Percentiles rank a stretch among this genome's conserved stretches.
Evolutionary conservation across 2,329 filamentous ascomycete species (phyloP).

Genomic region (Didymella pinodella): DNA sequence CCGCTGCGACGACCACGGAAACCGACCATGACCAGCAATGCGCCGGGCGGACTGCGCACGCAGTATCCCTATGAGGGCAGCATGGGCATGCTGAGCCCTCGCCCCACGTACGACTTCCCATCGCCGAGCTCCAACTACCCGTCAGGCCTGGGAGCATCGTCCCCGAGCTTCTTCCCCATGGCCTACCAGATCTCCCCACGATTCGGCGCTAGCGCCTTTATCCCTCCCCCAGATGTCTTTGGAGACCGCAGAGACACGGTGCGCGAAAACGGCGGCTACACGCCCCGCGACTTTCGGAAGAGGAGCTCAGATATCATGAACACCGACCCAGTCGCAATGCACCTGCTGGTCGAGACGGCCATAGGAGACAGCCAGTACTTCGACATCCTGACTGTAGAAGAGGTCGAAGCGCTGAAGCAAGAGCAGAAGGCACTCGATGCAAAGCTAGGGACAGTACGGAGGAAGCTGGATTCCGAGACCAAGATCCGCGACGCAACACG

Average conservation of each 20-base stretch:
- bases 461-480: constrained; percentile 86
- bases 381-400: constrained; percentile 86
- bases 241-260: constrained; percentile 42
- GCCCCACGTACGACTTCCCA: constrained; percentile 47
- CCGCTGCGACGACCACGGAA: constrained; percentile 16
- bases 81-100: constrained; percentile 43
- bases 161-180: constrained; percentile 49
- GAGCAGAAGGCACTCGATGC: constrained; percentile 75
- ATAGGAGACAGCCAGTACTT: constrained; percentile 86
- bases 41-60: constrained; percentile 35
- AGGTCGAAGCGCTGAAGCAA: constrained; percentile 91
- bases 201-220: constrained; percentile 48
- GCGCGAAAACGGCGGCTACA: constrained; percentile 39
- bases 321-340: constrained; percentile 76
- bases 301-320: constrained; percentile 44
- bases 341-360: constrained; percentile 92
- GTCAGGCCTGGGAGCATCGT: constrained; percentile 42
- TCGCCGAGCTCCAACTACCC: constrained; percentile 51
- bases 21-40: constrained; percentile 41
- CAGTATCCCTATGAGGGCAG: constrained; percentile 46
- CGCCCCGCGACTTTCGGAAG: constrained; percentile 39
- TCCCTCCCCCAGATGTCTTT: constrained; percentile 51
- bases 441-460: constrained; percentile 81
- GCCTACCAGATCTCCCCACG: constrained; percentile 49
- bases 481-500: constrained; percentile 94